phyloP scores from a whole-genome alignment of 2,329 filamentous ascomycete genomes.

The Sporothrix dimorphospora region DNA sequence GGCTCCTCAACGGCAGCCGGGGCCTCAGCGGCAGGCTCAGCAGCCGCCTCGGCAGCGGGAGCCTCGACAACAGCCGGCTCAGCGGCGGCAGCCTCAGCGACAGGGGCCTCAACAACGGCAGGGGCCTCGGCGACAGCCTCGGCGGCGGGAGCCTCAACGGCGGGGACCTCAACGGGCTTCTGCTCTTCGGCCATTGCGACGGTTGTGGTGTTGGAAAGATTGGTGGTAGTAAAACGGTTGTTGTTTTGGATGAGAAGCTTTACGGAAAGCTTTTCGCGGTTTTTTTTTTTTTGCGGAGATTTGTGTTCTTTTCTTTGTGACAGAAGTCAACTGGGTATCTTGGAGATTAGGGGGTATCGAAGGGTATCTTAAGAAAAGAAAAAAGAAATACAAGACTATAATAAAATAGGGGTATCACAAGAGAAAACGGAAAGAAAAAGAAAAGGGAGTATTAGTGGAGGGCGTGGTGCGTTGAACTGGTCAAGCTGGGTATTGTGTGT shows the following conservation, averaged over 20 bases:
- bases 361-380: conserved; percentile 39
- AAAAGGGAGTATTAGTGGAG: conserved; percentile 34
- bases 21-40: conserved; percentile 45
- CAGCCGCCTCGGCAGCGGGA: conserved; percentile 45
- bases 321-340: no score
- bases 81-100: conserved; percentile 46
- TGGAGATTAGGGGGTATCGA: conserved; percentile 33
- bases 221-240: conserved; percentile 15
- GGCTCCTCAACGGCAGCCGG: conserved; percentile 46
- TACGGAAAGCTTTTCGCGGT: not conserved
- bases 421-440: conserved; percentile 42
- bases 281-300: no score
- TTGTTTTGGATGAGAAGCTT: conserved; percentile 1
- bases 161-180: conserved; percentile 67
- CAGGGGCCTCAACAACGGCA: conserved; percentile 34
- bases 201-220: conserved; percentile 38
- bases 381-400: conserved; percentile 37
- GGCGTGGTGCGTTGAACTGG: conserved; percentile 42
- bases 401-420: conserved; percentile 40
- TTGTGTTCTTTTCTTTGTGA: no score
- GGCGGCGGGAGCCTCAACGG: conserved; percentile 41
- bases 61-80: conserved; percentile 46
- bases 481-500: conserved; percentile 34
- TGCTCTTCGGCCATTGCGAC: conserved; percentile 72
- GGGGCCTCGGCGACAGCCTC: conserved; percentile 40